Base-by-base conservation (phyloP, 2,329 filamentous ascomycete genomes). In the Pleurostoma richardsiae region DNA sequence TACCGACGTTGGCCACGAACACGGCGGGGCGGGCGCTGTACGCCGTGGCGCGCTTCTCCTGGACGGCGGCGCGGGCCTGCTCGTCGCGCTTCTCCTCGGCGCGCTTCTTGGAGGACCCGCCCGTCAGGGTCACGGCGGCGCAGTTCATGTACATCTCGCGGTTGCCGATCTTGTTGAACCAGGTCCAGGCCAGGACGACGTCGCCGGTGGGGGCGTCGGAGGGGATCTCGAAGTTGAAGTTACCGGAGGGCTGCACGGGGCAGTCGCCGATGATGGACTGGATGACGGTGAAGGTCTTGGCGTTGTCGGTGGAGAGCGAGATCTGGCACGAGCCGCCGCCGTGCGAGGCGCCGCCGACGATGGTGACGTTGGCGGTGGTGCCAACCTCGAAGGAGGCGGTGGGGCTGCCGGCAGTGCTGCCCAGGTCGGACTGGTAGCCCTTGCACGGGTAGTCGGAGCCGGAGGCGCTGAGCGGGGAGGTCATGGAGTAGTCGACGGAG, bases 141-240 rank as follows among this genome's bases (percentile, higher is more conserved):
- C 88, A 94, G 68, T 90, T 89, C 85, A 90, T 90, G 76, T 94
- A 94, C 79, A 87, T 88, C 64, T 92, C 88, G 42, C 88, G 78
- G 68, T 90, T 90, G 29, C 88, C 87, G 39, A 86, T 66, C 53
- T 82, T 71, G 72, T 90, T 90, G 69, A 87, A 85, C 85, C 85
- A 88, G 29, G 81, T 82, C 88, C 88, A 92, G 36, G 82, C 81
- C 43, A 91, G 77, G 40, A 91, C 63, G 48, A 81, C 85, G 31
- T 83, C 77, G 65, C 66, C 71, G 50, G 66, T 59, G 30, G 81
- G 80, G 1, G 81, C 79, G 53, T 85, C 80, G 3, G 67, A 64
- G 6, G 87, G 87, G 30, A 91, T 67, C 30, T 72, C 79, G 64
- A 91, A 91, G 54, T 76, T 66, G 64, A 84, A 88, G 47, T 66